These are phyloP conservation scores for Dichomitus squalens DNA, from an alignment of 1,284 basidiomycete species.

Conservation along the genomic window DNA sequence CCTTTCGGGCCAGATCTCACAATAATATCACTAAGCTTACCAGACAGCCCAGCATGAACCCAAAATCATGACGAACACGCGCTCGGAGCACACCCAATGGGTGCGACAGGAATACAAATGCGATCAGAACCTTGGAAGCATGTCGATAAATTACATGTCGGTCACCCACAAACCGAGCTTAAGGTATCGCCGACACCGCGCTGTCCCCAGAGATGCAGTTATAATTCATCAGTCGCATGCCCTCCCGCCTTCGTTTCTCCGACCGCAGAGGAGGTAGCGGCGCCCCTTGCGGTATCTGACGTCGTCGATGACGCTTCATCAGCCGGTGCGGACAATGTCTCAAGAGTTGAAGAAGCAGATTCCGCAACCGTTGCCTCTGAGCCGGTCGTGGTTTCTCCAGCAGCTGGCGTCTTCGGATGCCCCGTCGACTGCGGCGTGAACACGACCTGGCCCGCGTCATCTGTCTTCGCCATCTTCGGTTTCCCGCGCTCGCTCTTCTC, in stretches of 20 bases:
- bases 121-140: background rate
- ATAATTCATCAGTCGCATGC: constrained; percentile 20
- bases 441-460: constrained; percentile 32
- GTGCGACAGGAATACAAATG: background rate
- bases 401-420: constrained; percentile 29
- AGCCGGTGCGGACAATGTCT: constrained; percentile 2
- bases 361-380: constrained; percentile 10
- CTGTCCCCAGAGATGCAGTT: background rate
- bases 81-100: background rate
- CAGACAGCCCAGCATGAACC: background rate
- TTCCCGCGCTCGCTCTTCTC: constrained; percentile 28
- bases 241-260: constrained; percentile 9
- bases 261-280: background rate
- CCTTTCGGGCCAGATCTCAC: background rate
- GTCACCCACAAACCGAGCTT: constrained; percentile 15
- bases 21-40: background rate
- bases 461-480: constrained; percentile 35
- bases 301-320: background rate
- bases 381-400: constrained; percentile 18
- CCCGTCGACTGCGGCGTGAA: constrained; percentile 27
- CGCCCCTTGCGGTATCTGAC: too few species aligned
- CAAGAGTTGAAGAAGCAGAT: background rate
- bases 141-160: constrained; percentile 14
- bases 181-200: background rate
- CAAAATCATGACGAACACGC: background rate